Conservation (phyloP, 306 rosid species). For the Trifolium fragiferum region DNA sequence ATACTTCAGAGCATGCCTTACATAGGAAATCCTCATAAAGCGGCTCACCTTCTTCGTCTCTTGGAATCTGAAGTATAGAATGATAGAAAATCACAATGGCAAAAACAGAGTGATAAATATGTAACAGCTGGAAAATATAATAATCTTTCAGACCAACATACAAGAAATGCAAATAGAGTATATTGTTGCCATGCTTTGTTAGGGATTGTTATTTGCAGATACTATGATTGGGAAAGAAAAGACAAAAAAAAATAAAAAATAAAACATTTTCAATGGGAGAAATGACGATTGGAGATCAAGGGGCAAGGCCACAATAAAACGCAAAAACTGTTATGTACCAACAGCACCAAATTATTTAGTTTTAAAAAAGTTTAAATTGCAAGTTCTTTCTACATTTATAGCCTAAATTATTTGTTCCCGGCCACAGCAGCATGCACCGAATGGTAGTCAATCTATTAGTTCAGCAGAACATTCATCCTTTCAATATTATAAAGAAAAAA, state of each 20-base stretch:
- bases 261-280: not conserved
- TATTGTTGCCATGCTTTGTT: not conserved
- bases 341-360: not conserved
- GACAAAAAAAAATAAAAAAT: not conserved
- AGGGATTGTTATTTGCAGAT: not conserved
- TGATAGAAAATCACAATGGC: constrained; percentile 7
- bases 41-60: constrained; percentile 96
- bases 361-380: constrained; percentile 2
- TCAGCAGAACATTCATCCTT: constrained; percentile 16
- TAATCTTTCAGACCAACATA: constrained; percentile 23
- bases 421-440: constrained; percentile 17
- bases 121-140: constrained; percentile 22
- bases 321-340: not conserved
- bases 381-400: constrained; percentile 9
- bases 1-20: constrained; percentile 71
- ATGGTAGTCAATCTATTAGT: constrained; percentile 28
- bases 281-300: not conserved
- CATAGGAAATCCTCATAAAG: constrained; percentile 87
- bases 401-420: constrained; percentile 8
- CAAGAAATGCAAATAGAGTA: constrained; percentile 13
- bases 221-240: constrained; percentile 7
- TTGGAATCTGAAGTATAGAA: constrained; percentile 71
- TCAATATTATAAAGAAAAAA: not conserved
- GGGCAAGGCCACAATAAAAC: constrained; percentile 12
- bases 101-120: constrained; percentile 5